These are phyloP conservation scores for Fusarium nodosum DNA, from an alignment of 2,329 filamentous ascomycete species.

Conservation along the genomic window DNA sequence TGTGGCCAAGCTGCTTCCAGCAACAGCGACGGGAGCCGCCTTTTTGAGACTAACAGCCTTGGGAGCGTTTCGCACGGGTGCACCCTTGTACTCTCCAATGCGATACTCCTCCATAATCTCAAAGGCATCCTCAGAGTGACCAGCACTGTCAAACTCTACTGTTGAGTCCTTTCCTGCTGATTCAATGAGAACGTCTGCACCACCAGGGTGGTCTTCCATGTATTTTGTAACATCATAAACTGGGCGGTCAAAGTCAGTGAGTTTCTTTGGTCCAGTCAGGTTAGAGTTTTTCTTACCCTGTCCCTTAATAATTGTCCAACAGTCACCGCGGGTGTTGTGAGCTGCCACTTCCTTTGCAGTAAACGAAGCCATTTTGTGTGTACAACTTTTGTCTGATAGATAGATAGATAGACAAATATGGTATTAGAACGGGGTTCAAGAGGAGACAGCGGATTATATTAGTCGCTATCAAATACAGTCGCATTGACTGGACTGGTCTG, in stretches of 20 bases:
- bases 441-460: constrained; percentile 21
- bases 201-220: constrained; percentile 74
- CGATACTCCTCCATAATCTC: constrained; percentile 58
- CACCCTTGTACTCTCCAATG: constrained; percentile 57
- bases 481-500: constrained; percentile 18
- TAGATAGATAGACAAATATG: background rate
- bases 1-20: constrained; percentile 1
- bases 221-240: constrained; percentile 73
- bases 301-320: constrained; percentile 69
- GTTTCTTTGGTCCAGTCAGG: too few species aligned
- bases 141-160: constrained; percentile 85
- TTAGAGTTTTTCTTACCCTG: constrained; percentile 58
- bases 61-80: constrained; percentile 22
- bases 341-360: constrained; percentile 60
- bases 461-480: constrained; percentile 24
- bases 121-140: constrained; percentile 76
- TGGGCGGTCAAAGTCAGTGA: constrained; percentile 41
- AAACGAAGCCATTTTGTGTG: constrained; percentile 40
- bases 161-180: constrained; percentile 83
- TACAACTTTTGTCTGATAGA: background rate
- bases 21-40: constrained; percentile 31
- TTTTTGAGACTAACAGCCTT: constrained; percentile 35
- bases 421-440: background rate
- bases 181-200: constrained; percentile 82
- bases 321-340: constrained; percentile 63